Conservation (phyloP, 192 early-diverging fungal genomes). For the Thamnidium elegans region DNA sequence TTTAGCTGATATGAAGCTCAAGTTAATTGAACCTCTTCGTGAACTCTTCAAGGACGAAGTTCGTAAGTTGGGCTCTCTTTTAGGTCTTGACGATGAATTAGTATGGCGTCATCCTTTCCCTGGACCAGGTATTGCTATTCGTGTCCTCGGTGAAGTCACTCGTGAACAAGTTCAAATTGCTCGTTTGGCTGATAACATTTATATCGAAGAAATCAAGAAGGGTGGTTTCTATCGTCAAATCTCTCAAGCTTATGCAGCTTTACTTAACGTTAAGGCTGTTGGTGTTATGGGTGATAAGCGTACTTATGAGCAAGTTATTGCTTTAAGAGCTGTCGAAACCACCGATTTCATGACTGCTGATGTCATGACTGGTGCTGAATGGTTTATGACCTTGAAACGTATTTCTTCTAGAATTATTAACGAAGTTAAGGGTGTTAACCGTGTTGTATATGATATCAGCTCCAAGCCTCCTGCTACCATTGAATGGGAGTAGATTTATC, state of each 20-base stretch:
- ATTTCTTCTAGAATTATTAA: conserved; percentile 98
- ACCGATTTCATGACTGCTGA: conserved; percentile 99
- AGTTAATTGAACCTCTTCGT: conserved; percentile 96
- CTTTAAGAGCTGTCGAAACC: conserved; percentile 92
- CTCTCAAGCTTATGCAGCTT: conserved; percentile 95
- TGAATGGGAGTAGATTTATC: conserved; percentile 84
- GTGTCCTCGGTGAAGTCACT: conserved; percentile 95
- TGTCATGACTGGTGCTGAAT: conserved; percentile 43
- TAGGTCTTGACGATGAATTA: conserved; percentile 90
- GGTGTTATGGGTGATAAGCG: conserved; percentile 99
- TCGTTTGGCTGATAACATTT: conserved; percentile 92
- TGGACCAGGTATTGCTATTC: conserved; percentile 98
- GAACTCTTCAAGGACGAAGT: conserved; percentile 99
- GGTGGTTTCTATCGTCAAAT: conserved; percentile 96
- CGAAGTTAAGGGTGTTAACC: conserved; percentile 97
- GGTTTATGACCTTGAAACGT: conserved; percentile 70
- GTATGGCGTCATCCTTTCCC: conserved; percentile 99
- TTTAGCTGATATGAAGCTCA: conserved; percentile 94
- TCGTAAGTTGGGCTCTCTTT: conserved; percentile 82
- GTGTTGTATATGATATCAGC: conserved; percentile 95
- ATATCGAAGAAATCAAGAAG: conserved; percentile 99
- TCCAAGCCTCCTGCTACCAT: conserved; percentile 98
- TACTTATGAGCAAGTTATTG: conserved; percentile 99
- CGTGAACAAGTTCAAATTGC: conserved; percentile 92
- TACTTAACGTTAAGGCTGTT: conserved; percentile 92